Conservation (phyloP, 345 rosid species). For the Camelina laxa region DNA sequence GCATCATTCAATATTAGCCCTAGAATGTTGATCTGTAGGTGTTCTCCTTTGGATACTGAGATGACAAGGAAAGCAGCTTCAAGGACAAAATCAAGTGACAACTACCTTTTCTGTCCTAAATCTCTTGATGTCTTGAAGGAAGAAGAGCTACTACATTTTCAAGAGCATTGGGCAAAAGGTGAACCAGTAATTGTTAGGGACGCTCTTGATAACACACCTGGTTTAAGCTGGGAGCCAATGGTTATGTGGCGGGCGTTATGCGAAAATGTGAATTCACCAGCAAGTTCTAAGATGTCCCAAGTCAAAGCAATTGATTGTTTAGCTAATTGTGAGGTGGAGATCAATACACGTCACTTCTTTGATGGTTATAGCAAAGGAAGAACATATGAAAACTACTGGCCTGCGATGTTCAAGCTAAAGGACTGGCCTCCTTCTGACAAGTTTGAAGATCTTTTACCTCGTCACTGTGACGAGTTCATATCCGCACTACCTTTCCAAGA, state of each 20-base stretch:
- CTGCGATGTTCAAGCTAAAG: constrained; percentile 90
- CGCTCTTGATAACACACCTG: constrained; percentile 58
- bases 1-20: constrained; percentile 31
- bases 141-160: constrained; percentile 58
- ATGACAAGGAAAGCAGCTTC: constrained; percentile 55
- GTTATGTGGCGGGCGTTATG: constrained; percentile 96
- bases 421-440: constrained; percentile 98
- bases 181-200: constrained; percentile 77
- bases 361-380: constrained; percentile 83
- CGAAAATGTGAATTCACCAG: constrained; percentile 49
- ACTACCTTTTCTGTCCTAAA: constrained; percentile 65
- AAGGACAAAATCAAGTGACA: constrained; percentile 64
- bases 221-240: constrained; percentile 97
- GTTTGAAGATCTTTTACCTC: constrained; percentile 84
- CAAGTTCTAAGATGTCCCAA: constrained; percentile 56
- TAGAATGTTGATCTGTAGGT: constrained; percentile 23
- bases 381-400: constrained; percentile 77
- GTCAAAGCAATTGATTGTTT: constrained; percentile 86
- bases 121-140: constrained; percentile 46
- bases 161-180: constrained; percentile 76
- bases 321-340: constrained; percentile 77
- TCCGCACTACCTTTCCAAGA: constrained; percentile 82
- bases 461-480: constrained; percentile 89
- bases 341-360: constrained; percentile 68
- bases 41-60: constrained; percentile 36